phyloP scores from a whole-genome alignment of 75 land plant species.

The Larix kaempferi region DNA sequence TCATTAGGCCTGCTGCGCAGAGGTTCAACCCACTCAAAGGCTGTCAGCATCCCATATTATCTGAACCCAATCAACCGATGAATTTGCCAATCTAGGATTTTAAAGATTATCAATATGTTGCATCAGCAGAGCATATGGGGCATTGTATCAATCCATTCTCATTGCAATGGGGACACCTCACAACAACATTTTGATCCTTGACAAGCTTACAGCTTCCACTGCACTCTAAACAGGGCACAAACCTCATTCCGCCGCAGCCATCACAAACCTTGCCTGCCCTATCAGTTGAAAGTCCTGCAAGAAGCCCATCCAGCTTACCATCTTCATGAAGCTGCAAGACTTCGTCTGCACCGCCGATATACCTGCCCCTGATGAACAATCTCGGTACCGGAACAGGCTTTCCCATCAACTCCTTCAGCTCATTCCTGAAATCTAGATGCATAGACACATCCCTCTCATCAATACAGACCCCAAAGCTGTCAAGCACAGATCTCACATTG shows the following conservation, averaged over 20 bases:
- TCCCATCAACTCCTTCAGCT: constrained; percentile 55
- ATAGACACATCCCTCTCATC: constrained; percentile 82
- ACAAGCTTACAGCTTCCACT: constrained; percentile 77
- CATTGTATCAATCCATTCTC: constrained; percentile 86
- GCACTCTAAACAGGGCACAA: constrained; percentile 77
- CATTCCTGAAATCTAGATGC: constrained; percentile 70
- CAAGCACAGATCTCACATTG: constrained; percentile 43
- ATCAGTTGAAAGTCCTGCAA: constrained; percentile 45
- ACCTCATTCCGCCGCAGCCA: constrained; percentile 77
- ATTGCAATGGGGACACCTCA: constrained; percentile 74
- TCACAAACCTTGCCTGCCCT: constrained; percentile 46
- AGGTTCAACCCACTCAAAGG: too few species aligned
- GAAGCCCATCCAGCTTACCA: constrained; percentile 40
- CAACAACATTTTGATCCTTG: neutral
- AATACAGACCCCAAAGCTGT: constrained; percentile 38
- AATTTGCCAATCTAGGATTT: too few species aligned
- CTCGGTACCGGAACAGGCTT: constrained; percentile 40
- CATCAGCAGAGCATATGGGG: constrained; percentile 65
- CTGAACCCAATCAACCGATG: too few species aligned
- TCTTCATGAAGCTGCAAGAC: constrained; percentile 63
- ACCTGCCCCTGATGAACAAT: constrained; percentile 64
- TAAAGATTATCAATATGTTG: too few species aligned
- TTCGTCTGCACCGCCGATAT: constrained; percentile 74
- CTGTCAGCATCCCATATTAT: too few species aligned
- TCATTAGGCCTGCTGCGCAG: too few species aligned